These are phyloP conservation scores for Colletotrichum higginsianum DNA, from an alignment of 2,329 filamentous ascomycete genomes.

Conservation along the genomic window DNA sequence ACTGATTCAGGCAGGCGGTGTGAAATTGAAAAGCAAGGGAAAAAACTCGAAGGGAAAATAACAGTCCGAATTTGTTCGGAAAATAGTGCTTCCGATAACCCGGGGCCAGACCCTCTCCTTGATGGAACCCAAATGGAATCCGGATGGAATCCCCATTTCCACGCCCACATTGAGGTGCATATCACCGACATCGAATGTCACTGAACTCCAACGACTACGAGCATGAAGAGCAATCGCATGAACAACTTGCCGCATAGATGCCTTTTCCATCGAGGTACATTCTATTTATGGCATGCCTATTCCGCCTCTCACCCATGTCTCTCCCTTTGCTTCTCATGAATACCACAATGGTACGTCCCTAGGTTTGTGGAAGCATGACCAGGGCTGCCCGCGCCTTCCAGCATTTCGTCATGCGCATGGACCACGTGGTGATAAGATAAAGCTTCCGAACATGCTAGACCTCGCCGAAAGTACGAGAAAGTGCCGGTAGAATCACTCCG, in stretches of 20 bases:
- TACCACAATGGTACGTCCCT: background rate
- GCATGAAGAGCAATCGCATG: background rate
- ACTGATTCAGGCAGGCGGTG: background rate
- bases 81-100: background rate
- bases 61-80: background rate
- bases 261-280: too few relatives aligned
- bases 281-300: background rate
- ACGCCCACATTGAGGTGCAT: background rate
- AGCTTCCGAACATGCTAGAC: slow-evolving; percentile 23
- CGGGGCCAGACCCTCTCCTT: slow-evolving; percentile 11
- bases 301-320: background rate
- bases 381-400: background rate
- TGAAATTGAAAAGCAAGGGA: background rate
- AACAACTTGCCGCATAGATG: background rate
- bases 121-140: background rate
- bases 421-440: slow-evolving; percentile 56
- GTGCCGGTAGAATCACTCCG: slow-evolving; percentile 45
- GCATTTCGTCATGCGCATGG: slow-evolving; percentile 25
- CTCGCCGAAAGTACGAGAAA: slow-evolving; percentile 59
- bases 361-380: too few relatives aligned
- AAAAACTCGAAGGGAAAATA: background rate
- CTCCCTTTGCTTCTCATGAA: background rate
- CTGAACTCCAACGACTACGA: background rate
- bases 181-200: slow-evolving; percentile 5
- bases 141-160: background rate